Percentiles rank a stretch among this genome's conserved stretches.
Conservation (phyloP, 2,329 filamentous ascomycete genomes). For the Pseudohalonectria lignicola region DNA sequence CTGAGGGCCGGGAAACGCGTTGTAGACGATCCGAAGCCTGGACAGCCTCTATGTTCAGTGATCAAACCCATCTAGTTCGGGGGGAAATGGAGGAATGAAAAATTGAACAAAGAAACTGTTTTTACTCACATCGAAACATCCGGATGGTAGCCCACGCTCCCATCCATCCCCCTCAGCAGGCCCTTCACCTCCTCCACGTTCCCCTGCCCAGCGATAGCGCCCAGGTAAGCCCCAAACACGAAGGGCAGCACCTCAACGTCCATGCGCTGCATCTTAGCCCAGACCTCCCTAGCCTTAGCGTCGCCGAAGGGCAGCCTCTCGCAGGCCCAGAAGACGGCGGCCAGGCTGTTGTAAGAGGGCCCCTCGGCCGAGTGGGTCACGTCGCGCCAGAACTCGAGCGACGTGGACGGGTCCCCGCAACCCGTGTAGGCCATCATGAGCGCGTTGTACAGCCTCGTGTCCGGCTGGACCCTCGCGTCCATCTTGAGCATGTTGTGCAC, state of each 20-base stretch:
- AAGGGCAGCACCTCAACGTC: conserved; percentile 66
- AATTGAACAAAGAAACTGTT: conserved; percentile 1
- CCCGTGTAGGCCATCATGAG: conserved; percentile 78
- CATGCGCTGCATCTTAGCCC: conserved; percentile 59
- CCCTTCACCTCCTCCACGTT: conserved; percentile 56
- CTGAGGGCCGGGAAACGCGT: conserved; percentile 54
- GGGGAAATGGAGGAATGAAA: conserved; percentile 7
- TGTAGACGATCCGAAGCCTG: conserved; percentile 67
- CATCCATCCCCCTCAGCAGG: conserved; percentile 56
- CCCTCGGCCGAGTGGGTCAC: conserved; percentile 80
- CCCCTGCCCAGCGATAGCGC: conserved; percentile 63
- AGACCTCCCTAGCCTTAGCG: conserved; percentile 53
- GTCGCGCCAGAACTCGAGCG: conserved; percentile 72
- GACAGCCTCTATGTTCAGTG: conserved; percentile 1
- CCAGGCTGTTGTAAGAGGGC: conserved; percentile 69
- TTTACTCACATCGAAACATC: conserved; percentile 58
- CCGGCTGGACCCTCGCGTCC: conserved; percentile 68
- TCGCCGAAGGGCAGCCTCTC: conserved; percentile 50
- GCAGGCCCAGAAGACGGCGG: conserved; percentile 71
- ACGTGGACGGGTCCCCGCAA: conserved; percentile 53
- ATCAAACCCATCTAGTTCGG: background rate
- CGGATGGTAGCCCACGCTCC: conserved; percentile 55
- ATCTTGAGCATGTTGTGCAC: conserved; percentile 93
- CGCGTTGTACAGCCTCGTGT: conserved; percentile 68
- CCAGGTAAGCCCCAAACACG: conserved; percentile 69